A percentile compares a stretch with the other conserved stretches of the same genome.
Evolutionary conservation across 2,329 filamentous ascomycete genomes (phyloP).

Genomic region (Aspergillus ruber): DNA sequence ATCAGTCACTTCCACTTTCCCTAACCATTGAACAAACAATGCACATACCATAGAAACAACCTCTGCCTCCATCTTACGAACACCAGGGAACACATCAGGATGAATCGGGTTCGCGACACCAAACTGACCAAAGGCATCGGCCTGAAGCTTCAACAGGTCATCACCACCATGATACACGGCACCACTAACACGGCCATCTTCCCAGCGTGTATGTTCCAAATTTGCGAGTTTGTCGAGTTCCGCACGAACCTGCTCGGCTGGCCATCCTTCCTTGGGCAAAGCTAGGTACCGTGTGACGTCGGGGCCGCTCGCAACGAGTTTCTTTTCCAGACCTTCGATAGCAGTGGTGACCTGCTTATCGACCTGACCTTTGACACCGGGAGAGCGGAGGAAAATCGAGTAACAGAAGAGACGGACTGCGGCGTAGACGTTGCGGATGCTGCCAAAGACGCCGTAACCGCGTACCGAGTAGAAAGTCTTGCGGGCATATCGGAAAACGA

Average conservation of each 20-base stretch:
- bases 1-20: constrained; percentile 5
- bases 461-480: constrained; percentile 77
- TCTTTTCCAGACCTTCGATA: constrained; percentile 71
- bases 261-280: constrained; percentile 79
- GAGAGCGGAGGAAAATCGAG: constrained; percentile 75
- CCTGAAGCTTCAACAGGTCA: constrained; percentile 74
- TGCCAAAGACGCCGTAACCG: constrained; percentile 80
- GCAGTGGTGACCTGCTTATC: constrained; percentile 76
- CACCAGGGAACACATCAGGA: constrained; percentile 94
- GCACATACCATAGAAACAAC: constrained; percentile 83
- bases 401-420: constrained; percentile 68
- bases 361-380: constrained; percentile 79
- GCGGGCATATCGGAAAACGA: constrained; percentile 75
- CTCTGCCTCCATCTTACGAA: constrained; percentile 98
- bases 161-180: constrained; percentile 94
- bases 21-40: neutral
- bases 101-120: constrained; percentile 95
- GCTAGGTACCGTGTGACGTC: constrained; percentile 66
- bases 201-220: constrained; percentile 94
- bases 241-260: constrained; percentile 66
- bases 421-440: constrained; percentile 66
- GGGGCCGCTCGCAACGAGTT: constrained; percentile 69
- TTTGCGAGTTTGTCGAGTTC: constrained; percentile 72
- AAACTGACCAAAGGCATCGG: constrained; percentile 88
- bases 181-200: constrained; percentile 88